Percentiles rank a stretch among this genome's conserved stretches.
Evolutionary conservation across 1,284 basidiomycete species (phyloP).

Genomic region (Waitea zeae): DNA sequence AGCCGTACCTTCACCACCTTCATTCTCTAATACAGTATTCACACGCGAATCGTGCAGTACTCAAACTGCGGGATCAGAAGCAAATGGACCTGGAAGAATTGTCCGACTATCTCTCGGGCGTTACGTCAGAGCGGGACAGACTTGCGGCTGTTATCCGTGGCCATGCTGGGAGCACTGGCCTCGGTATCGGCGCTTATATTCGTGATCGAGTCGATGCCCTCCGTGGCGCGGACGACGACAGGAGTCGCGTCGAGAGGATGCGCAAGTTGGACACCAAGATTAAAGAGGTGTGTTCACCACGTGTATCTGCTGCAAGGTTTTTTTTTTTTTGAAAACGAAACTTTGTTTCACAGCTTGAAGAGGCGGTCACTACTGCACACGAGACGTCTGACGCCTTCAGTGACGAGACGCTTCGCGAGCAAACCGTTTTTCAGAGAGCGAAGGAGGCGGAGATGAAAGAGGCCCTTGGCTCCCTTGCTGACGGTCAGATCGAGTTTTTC

Average conservation of each 20-base stretch:
- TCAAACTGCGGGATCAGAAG: slow-evolving; percentile 94
- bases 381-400: slow-evolving; percentile 94
- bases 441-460: slow-evolving; percentile 96
- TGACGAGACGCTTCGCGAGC: slow-evolving; percentile 83
- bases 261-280: slow-evolving; percentile 85
- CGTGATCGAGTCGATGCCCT: slow-evolving; percentile 86
- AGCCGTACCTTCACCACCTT: slow-evolving; percentile 78
- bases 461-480: slow-evolving; percentile 73
- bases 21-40: slow-evolving; percentile 85
- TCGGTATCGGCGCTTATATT: slow-evolving; percentile 83
- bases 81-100: slow-evolving; percentile 98
- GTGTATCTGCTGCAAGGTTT: too few species aligned
- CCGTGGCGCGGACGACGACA: slow-evolving; percentile 85
- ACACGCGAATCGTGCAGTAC: slow-evolving; percentile 75
- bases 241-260: slow-evolving; percentile 86
- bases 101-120: slow-evolving; percentile 83
- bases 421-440: slow-evolving; percentile 74
- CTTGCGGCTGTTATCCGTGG: slow-evolving; percentile 73
- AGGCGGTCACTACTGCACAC: slow-evolving; percentile 87
- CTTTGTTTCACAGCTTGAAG: slow-evolving; percentile 54
- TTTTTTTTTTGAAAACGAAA: too few species aligned
- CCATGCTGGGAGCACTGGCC: slow-evolving; percentile 62
- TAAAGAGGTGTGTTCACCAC: slow-evolving; percentile 83
- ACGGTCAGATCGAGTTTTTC: slow-evolving; percentile 92
- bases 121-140: slow-evolving; percentile 84